Evolutionary conservation across 495 filamentous ascomycete genomes (phyloP).

Genomic region (Xylaria nigripes): DNA sequence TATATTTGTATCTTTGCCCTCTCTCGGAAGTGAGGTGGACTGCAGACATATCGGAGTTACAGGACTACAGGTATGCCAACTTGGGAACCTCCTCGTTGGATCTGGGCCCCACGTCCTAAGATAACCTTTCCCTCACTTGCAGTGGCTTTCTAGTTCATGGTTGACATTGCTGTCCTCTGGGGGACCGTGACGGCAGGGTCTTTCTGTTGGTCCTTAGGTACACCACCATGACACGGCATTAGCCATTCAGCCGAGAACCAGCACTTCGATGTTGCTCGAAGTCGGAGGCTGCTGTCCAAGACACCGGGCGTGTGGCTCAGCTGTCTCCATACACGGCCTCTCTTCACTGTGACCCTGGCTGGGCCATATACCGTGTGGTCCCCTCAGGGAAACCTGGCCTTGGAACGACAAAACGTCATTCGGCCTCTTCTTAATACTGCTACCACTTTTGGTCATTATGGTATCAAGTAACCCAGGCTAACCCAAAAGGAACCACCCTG

Average conservation of each 20-base stretch:
- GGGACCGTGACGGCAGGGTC: conserved; percentile 29
- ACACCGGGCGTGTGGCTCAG: conserved; percentile 43
- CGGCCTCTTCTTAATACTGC: conserved; percentile 29
- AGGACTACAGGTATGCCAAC: conserved; percentile 4
- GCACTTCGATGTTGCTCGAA: conserved; percentile 32
- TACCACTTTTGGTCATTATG: conserved; percentile 29
- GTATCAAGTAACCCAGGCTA: conserved; percentile 21
- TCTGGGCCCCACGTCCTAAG: not conserved
- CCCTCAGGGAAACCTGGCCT: conserved; percentile 30
- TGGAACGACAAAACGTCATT: conserved; percentile 29
- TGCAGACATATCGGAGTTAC: conserved; percentile 6
- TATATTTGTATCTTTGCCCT: conserved; percentile 6
- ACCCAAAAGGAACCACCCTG: conserved; percentile 22
- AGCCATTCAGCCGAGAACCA: conserved; percentile 47
- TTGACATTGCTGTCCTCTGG: conserved; percentile 26
- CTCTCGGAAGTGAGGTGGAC: conserved; percentile 8
- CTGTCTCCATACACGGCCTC: conserved; percentile 28
- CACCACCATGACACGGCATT: conserved; percentile 42
- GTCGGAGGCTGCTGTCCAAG: conserved; percentile 34
- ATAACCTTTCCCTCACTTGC: conserved; percentile 10
- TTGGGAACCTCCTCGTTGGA: conserved; percentile 2
- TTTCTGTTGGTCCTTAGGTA: conserved; percentile 37
- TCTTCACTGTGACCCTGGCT: conserved; percentile 24
- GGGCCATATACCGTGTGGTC: conserved; percentile 22
- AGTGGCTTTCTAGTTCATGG: conserved; percentile 18